Conservation (phyloP, 2,329 filamentous ascomycete genomes). For the Arthrinium puccinioides region DNA sequence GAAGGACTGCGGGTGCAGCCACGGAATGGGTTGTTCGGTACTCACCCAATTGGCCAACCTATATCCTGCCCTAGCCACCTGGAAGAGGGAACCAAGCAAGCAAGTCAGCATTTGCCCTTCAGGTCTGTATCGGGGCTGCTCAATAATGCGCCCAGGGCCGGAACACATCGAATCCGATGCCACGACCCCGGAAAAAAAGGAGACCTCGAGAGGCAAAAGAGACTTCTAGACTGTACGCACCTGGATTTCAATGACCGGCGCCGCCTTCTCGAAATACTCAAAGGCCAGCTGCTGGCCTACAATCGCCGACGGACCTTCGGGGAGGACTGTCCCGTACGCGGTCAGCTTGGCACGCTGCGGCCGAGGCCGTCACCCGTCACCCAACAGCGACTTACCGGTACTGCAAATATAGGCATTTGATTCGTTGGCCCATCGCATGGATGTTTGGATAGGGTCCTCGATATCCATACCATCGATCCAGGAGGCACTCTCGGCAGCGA, state of each 20-base stretch:
- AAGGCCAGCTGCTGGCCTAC: conserved; percentile 48
- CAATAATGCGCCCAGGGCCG: no score
- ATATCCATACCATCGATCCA: conserved; percentile 56
- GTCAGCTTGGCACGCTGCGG: no score
- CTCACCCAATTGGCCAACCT: conserved; percentile 62
- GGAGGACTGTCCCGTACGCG: conserved; percentile 40
- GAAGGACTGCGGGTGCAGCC: no score
- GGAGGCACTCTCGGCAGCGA: conserved; percentile 33
- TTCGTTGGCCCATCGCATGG: conserved; percentile 57
- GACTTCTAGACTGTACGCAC: no score
- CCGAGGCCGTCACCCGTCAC: no score
- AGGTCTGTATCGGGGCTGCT: no score
- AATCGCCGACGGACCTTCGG: conserved; percentile 51
- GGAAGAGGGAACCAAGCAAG: no score
- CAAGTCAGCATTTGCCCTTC: no score
- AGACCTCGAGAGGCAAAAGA: no score
- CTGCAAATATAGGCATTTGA: conserved; percentile 56
- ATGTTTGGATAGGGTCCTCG: conserved; percentile 44
- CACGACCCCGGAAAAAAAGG: no score
- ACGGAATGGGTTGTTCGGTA: no score
- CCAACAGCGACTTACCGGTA: conserved; percentile 47
- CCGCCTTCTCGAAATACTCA: conserved; percentile 56
- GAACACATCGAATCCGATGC: no score
- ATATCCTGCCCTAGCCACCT: conserved; percentile 63
- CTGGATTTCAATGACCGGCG: conserved; percentile 57